A percentile compares a stretch with the other conserved stretches of the same genome.
These are phyloP conservation scores for Nigrospora osmanthi DNA, from an alignment of 2,329 filamentous ascomycete species.

Conservation along the genomic window DNA sequence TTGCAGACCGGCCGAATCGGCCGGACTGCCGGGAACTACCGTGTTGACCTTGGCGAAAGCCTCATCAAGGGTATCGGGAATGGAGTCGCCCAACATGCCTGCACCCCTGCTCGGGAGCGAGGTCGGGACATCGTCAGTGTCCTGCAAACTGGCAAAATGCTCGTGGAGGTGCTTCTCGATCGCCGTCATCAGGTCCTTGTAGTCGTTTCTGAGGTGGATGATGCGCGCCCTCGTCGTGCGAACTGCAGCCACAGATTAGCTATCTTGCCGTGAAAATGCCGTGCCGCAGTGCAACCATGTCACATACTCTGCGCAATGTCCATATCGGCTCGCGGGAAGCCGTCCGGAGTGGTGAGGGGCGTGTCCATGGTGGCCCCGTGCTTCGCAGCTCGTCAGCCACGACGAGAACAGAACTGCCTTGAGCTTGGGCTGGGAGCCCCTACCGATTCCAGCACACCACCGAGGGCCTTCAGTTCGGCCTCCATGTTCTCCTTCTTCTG, in stretches of 20 bases:
- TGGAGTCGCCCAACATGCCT: conserved; percentile 22
- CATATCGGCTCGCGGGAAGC: conserved; percentile 86
- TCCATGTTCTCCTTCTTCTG: conserved; percentile 79
- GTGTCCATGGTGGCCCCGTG: conserved; percentile 93
- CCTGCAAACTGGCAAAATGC: conserved; percentile 69
- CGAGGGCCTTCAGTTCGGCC: conserved; percentile 75
- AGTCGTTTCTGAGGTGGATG: conserved; percentile 84
- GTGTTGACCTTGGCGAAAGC: conserved; percentile 88
- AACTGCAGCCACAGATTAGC: conserved; percentile 42
- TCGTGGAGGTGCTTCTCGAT: conserved; percentile 85
- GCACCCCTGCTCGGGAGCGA: conserved; percentile 10
- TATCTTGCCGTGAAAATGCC: neutral
- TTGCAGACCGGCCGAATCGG: conserved; percentile 72
- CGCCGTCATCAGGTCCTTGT: conserved; percentile 76
- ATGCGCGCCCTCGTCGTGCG: conserved; percentile 89
- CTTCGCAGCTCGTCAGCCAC: conserved; percentile 33
- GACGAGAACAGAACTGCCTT: neutral
- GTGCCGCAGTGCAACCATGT: neutral
- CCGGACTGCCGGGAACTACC: conserved; percentile 71
- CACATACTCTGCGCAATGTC: conserved; percentile 84
- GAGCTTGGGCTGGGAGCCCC: conserved; percentile 18
- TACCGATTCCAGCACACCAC: conserved; percentile 84
- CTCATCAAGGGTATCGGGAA: conserved; percentile 24
- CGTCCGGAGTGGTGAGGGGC: conserved; percentile 76
- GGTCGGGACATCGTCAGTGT: conserved; percentile 33